These are phyloP conservation scores for Stropharia rugosoannulata DNA, from an alignment of 768 basidiomycete genomes.

Conservation along the genomic window DNA sequence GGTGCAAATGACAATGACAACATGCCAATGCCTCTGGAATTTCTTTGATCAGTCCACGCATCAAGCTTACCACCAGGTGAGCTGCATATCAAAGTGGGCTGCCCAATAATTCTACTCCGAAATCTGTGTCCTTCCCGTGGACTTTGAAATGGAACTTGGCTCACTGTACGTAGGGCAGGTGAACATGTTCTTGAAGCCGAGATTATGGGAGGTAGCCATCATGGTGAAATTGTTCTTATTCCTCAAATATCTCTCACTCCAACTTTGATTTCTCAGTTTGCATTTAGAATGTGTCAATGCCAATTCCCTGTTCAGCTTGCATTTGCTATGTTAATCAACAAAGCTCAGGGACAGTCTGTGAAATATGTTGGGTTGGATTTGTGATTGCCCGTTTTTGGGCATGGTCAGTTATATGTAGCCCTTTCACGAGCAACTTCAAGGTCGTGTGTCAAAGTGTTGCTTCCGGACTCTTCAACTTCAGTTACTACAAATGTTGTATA, in stretches of 20 bases:
- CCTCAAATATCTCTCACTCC: conserved; percentile 26
- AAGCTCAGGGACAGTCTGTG: conserved; percentile 45
- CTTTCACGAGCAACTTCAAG: conserved; percentile 34
- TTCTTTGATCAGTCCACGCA: no score
- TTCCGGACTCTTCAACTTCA: not conserved
- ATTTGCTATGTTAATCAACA: conserved; percentile 45
- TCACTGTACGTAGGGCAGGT: conserved; percentile 21
- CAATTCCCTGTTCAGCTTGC: conserved; percentile 43
- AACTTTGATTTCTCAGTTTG: not conserved
- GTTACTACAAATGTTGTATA: conserved; percentile 18
- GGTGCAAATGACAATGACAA: conserved; percentile 18
- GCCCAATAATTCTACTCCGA: conserved; percentile 37
- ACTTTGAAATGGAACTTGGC: conserved; percentile 34
- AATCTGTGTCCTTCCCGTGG: conserved; percentile 33
- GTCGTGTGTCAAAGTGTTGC: conserved; percentile 23
- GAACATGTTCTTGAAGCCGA: conserved; percentile 29
- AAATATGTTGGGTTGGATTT: conserved; percentile 39
- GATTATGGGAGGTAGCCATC: conserved; percentile 29
- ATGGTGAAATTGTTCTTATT: conserved; percentile 31
- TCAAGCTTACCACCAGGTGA: conserved; percentile 22
- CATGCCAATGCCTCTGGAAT: not conserved
- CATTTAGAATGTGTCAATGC: conserved; percentile 5
- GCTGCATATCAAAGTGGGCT: conserved; percentile 25
- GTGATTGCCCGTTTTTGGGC: conserved; percentile 32
- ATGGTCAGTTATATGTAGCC: conserved; percentile 47